These are phyloP conservation scores for Suillus lakei DNA, from an alignment of 768 basidiomycete species.

Conservation along the genomic window DNA sequence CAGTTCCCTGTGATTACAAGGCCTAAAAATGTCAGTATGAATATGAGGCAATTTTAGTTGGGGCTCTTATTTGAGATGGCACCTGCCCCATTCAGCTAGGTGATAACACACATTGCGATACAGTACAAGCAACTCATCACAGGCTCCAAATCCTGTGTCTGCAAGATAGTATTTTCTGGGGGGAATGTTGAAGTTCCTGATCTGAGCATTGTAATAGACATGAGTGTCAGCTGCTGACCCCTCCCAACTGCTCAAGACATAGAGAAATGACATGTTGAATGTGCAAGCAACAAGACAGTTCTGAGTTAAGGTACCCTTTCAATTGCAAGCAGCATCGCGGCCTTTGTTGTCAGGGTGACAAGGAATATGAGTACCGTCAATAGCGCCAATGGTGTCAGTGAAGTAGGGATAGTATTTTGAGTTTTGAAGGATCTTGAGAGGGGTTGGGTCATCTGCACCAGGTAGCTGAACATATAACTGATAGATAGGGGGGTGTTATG, in stretches of 20 bases:
- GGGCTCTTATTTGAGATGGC: constrained; percentile 24
- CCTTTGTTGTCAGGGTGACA: background rate
- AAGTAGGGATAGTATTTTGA: constrained; percentile 1
- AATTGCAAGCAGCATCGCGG: constrained; percentile 15
- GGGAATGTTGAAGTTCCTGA: constrained; percentile 9
- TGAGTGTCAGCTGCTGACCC: constrained; percentile 17
- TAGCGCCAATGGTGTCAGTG: constrained; percentile 8
- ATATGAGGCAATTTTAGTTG: constrained; percentile 19
- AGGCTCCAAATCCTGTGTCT: constrained; percentile 14
- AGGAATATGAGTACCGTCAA: constrained; percentile 13
- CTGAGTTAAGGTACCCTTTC: constrained; percentile 20
- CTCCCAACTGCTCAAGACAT: constrained; percentile 22
- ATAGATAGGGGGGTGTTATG: constrained; percentile 12
- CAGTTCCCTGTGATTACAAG: constrained; percentile 43
- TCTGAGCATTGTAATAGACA: constrained; percentile 18
- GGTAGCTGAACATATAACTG: background rate
- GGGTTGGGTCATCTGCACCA: background rate
- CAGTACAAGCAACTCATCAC: background rate
- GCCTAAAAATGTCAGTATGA: constrained; percentile 11
- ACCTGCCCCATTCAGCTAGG: constrained; percentile 40
- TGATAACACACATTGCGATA: constrained; percentile 18
- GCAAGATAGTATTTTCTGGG: constrained; percentile 26
- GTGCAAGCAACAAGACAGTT: constrained; percentile 25
- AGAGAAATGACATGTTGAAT: constrained; percentile 17
- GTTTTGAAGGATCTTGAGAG: background rate